A percentile compares a stretch with the other conserved stretches of the same genome.
Evolutionary conservation across 345 rosid genomes (phyloP).

Genomic region (Toxicodendron radicans): DNA sequence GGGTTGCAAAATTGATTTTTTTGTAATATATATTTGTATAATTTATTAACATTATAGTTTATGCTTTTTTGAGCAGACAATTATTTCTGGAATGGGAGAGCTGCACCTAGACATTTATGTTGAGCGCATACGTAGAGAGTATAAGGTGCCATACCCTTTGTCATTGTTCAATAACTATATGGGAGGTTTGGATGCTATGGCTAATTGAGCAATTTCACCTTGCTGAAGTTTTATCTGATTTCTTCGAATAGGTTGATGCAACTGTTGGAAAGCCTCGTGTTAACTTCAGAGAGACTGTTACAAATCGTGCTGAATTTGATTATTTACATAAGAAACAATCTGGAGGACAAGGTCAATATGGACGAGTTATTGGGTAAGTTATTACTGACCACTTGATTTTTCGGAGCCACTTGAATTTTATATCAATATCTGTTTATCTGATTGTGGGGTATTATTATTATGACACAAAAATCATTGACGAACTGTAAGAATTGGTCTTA

Average conservation of each 20-base stretch:
- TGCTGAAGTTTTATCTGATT: neutral
- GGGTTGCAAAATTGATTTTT: slow-evolving; percentile 13
- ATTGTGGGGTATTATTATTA: neutral
- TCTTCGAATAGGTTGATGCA: slow-evolving; percentile 72
- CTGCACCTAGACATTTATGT: slow-evolving; percentile 94
- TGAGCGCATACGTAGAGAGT: slow-evolving; percentile 92
- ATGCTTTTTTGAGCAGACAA: slow-evolving; percentile 56
- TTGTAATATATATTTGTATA: too few relatives aligned
- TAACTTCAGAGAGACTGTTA: slow-evolving; percentile 92
- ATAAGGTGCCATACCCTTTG: slow-evolving; percentile 55
- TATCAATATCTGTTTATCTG: neutral
- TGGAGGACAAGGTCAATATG: slow-evolving; percentile 99
- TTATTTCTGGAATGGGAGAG: slow-evolving; percentile 99
- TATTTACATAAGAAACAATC: slow-evolving; percentile 96
- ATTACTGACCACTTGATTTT: neutral
- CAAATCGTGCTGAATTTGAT: slow-evolving; percentile 88
- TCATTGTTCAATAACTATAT: slow-evolving; percentile 2
- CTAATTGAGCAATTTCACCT: neutral
- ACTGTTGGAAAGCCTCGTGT: slow-evolving; percentile 98
- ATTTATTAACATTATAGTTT: slow-evolving; percentile 9
- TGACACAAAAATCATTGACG: too few relatives aligned
- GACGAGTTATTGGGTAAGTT: slow-evolving; percentile 83
- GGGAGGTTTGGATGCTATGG: neutral
- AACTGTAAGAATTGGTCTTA: too few relatives aligned
- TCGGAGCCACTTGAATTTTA: neutral